These are phyloP conservation scores for Strobilomyces echinocephalus DNA, from an alignment of 768 basidiomycete genomes.

Conservation along the genomic window DNA sequence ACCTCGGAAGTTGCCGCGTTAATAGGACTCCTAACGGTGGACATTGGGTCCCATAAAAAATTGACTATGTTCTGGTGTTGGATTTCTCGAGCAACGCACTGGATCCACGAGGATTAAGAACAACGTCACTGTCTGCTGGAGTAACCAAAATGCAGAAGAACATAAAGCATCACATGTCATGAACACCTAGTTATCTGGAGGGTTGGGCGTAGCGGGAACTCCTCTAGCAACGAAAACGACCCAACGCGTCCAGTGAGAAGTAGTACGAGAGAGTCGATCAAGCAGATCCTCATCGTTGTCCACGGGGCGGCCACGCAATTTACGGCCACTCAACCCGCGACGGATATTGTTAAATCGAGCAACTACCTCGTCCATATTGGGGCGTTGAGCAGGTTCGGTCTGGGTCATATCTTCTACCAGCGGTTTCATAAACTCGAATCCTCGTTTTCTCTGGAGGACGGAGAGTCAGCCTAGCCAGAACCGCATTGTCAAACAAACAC, in stretches of 20 bases:
- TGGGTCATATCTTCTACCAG: conserved; percentile 30
- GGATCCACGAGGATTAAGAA: too few relatives aligned
- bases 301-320: conserved; percentile 25
- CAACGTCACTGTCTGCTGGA: too few relatives aligned
- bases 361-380: conserved; percentile 35
- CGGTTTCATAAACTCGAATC: conserved; percentile 20
- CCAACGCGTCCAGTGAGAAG: conserved; percentile 25
- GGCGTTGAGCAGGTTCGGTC: conserved; percentile 32
- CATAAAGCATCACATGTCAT: too few relatives aligned
- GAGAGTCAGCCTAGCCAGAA: not conserved
- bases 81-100: too few relatives aligned
- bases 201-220: conserved; percentile 14
- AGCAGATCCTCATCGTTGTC: conserved; percentile 10
- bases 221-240: conserved; percentile 10
- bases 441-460: not conserved
- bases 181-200: not conserved
- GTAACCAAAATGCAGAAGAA: too few relatives aligned
- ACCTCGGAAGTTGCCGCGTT: too few relatives aligned
- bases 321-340: conserved; percentile 14
- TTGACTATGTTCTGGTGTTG: too few relatives aligned
- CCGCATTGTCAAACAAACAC: not conserved
- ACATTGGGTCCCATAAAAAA: too few relatives aligned
- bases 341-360: conserved; percentile 24
- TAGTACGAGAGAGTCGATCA: conserved; percentile 6
- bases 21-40: too few relatives aligned